A percentile compares a stretch with the other conserved stretches of the same genome.
Evolutionary conservation across 2,329 filamentous ascomycete genomes (phyloP).

Genomic region (Fusarium annulatum): DNA sequence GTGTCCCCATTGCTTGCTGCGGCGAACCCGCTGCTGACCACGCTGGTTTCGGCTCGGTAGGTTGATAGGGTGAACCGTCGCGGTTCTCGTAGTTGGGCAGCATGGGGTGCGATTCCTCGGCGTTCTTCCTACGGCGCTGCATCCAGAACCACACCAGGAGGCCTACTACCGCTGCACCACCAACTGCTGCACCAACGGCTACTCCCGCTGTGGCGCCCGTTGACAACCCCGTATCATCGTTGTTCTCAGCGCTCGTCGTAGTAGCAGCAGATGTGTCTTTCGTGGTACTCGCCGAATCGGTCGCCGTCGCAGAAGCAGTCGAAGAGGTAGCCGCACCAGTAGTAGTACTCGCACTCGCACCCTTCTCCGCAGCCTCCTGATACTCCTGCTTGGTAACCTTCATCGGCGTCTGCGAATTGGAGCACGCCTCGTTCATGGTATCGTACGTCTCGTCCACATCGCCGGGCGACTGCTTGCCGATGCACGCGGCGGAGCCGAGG

Average conservation of each 20-base stretch:
- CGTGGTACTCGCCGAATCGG: not conserved
- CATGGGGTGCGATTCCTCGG: conserved; percentile 49
- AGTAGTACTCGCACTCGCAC: not conserved
- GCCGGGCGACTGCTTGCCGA: conserved; percentile 49
- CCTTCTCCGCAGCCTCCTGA: conserved; percentile 43
- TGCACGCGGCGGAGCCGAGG: conserved; percentile 58
- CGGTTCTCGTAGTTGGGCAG: conserved; percentile 38
- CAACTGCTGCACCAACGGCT: conserved; percentile 51
- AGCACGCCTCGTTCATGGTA: conserved; percentile 58
- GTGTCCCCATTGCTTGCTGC: conserved; percentile 10
- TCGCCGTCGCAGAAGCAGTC: conserved; percentile 1
- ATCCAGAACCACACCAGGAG: conserved; percentile 42
- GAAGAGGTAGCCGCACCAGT: conserved; percentile 2
- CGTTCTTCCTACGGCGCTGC: conserved; percentile 44
- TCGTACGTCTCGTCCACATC: conserved; percentile 58
- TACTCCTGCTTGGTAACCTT: conserved; percentile 56
- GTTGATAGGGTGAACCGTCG: conserved; percentile 30
- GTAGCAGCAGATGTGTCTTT: not conserved
- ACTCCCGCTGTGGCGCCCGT: conserved; percentile 54
- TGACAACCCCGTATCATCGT: conserved; percentile 44
- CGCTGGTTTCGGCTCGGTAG: conserved; percentile 37
- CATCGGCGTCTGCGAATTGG: conserved; percentile 57
- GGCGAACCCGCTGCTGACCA: conserved; percentile 19
- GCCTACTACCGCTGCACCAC: conserved; percentile 44
- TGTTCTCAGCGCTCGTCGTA: not conserved